Evolutionary conservation across 164 flowering plant genomes (phyloP), one percentile per base, ranked within the genome.

Genomic region (Brasenia schreberi): DNA sequence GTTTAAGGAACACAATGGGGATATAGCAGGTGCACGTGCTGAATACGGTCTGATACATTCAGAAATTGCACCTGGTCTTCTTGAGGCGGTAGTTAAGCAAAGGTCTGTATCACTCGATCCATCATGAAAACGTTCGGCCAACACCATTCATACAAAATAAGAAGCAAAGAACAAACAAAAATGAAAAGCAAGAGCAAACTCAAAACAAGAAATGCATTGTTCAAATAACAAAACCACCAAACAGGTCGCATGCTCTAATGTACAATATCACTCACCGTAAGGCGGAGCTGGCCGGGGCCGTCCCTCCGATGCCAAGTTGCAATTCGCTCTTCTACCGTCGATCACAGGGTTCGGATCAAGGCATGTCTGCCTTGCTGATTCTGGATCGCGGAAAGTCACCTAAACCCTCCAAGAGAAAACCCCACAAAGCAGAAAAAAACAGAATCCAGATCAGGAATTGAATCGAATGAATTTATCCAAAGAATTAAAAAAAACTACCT

Each of bases 281-380:
- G 83, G 76, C 39, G 84, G 60, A 43, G 86, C 69, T 18, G 90
- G 93, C 9, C 85, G 85, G 33, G 93, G 96, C 59, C 97, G 82
- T 14, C 97, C 97, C 62, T 88, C 86, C 39, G 99, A 89, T 67
- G 98, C 98, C 81, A 92, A 79, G 81, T 92, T 92, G 75, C 98
- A 92, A 73, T 92, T 89, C 1, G 96, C 95, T 53, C 93, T 79
- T 59, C 96, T 79, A 7, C 98, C 98, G 75, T 92, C 95, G 70
- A 92, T 92, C 65, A 85, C 68, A 42, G 98, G 98, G 67, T 81
- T 77, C 19, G 96, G 93, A 81, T 92, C 93, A 73, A 78, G 81
- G 69, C 96, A 89, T 17, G 98, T 95, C 72, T 89, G 85, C 81
- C 78, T 85, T n/a, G 98, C 95, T 71, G 93, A 80, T 62, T 92